A percentile compares a stretch with the other conserved stretches of the same genome.
phyloP scores from a whole-genome alignment of 148 eudicot genomes.

The Rhododendron griersonianum region DNA sequence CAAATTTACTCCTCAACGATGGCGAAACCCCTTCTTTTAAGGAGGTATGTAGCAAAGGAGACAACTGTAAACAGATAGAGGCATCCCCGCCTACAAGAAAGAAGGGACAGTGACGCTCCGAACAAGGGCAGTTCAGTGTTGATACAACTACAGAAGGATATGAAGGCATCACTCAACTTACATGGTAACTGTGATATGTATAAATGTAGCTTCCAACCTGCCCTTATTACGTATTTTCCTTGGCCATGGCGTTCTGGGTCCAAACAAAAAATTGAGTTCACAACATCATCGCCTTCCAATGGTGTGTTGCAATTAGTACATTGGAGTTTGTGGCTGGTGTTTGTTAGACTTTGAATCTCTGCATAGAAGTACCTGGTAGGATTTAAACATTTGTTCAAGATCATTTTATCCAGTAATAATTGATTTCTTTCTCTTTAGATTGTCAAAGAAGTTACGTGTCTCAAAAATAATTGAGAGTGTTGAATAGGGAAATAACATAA shows the following conservation, averaged over 20 bases:
- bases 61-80: slow-evolving; percentile 46
- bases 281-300: slow-evolving; percentile 23
- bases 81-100: slow-evolving; percentile 65
- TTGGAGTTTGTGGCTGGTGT: slow-evolving; percentile 13
- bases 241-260: slow-evolving; percentile 31
- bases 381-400: background rate
- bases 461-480: background rate
- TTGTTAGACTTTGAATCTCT: slow-evolving; percentile 37
- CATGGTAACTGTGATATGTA: slow-evolving; percentile 94
- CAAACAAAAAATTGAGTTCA: slow-evolving; percentile 35
- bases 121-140: background rate
- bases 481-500: background rate
- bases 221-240: slow-evolving; percentile 52
- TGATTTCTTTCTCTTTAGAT: background rate
- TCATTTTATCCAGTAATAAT: background rate
- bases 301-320: slow-evolving; percentile 15
- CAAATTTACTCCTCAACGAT: slow-evolving; percentile 13
- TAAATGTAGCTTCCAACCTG: slow-evolving; percentile 76
- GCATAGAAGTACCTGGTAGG: slow-evolving; percentile 66
- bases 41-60: slow-evolving; percentile 29
- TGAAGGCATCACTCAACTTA: slow-evolving; percentile 27
- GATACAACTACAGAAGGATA: background rate
- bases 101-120: background rate
- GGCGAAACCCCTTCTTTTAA: slow-evolving; percentile 20
- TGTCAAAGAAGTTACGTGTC: background rate